Evolutionary conservation across 2,329 filamentous ascomycete genomes (phyloP).

Genomic region (Colletotrichum sp.): DNA sequence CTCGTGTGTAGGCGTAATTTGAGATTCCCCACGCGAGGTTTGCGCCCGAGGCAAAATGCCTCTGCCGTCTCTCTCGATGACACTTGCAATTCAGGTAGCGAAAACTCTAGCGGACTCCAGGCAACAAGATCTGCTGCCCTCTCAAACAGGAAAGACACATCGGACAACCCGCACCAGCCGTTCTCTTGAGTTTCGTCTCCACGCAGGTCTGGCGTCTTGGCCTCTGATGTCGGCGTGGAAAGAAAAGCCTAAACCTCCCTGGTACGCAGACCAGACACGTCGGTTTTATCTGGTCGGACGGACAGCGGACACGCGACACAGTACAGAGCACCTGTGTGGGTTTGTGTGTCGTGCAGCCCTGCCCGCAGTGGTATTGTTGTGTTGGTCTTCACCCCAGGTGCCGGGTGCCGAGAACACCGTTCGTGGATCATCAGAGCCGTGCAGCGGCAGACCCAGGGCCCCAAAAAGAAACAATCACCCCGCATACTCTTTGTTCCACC

Average conservation of each 20-base stretch:
- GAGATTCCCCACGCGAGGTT: not conserved
- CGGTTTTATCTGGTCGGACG: not conserved
- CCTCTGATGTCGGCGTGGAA: not conserved
- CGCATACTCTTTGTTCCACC: conserved; percentile 7
- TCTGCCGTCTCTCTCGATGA: not conserved
- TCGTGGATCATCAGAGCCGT: not conserved
- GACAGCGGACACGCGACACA: not conserved
- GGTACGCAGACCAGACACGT: not conserved
- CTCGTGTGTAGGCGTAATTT: not conserved
- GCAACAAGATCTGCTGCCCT: not conserved
- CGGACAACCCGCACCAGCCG: not conserved
- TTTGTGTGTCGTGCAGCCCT: not conserved
- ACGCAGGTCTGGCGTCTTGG: not conserved
- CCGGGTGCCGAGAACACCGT: conserved; percentile 2
- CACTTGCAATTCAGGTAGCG: not conserved
- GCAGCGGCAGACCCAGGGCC: not conserved
- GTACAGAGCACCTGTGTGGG: not conserved
- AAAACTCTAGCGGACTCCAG: not conserved
- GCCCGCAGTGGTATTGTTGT: not conserved
- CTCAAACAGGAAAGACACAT: not conserved
- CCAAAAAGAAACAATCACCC: not conserved
- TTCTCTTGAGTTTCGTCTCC: not conserved
- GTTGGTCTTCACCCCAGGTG: not conserved
- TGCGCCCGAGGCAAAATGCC: not conserved
- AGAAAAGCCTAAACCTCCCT: not conserved